Percentiles rank a stretch among this genome's conserved stretches.
phyloP scores from a whole-genome alignment of 257 asterid genomes.

The Jaltomata sinuosa region DNA sequence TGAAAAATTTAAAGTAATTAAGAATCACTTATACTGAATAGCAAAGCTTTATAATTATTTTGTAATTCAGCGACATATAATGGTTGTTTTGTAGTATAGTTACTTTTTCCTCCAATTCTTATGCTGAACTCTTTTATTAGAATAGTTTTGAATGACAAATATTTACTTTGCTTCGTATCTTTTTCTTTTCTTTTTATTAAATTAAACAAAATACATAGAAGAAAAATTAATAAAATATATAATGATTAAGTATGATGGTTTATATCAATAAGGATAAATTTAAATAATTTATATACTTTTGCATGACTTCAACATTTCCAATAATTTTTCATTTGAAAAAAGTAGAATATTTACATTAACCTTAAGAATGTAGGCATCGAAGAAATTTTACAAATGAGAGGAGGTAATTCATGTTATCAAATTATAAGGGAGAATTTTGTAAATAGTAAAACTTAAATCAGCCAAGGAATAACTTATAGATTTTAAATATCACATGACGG shows the following conservation, averaged over 20 bases:
- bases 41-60: not conserved
- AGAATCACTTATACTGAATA: too few relatives aligned
- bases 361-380: too few relatives aligned
- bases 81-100: not conserved
- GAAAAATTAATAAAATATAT: not conserved
- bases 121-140: not conserved
- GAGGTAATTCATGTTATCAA: not conserved
- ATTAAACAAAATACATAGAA: not conserved
- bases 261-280: not conserved
- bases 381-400: not conserved
- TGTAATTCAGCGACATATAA: not conserved
- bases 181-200: not conserved
- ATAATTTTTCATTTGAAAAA: not conserved
- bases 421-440: not conserved
- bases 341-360: not conserved
- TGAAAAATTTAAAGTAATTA: not conserved
- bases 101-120: not conserved
- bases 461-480: not conserved
- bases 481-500: not conserved
- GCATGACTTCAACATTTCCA: not conserved
- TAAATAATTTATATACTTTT: not conserved
- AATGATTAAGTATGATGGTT: not conserved
- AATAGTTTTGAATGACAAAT: not conserved
- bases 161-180: not conserved
- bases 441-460: not conserved